Conservation (phyloP, 2,329 filamentous ascomycete genomes). For the Zymoseptoria passerinii region DNA sequence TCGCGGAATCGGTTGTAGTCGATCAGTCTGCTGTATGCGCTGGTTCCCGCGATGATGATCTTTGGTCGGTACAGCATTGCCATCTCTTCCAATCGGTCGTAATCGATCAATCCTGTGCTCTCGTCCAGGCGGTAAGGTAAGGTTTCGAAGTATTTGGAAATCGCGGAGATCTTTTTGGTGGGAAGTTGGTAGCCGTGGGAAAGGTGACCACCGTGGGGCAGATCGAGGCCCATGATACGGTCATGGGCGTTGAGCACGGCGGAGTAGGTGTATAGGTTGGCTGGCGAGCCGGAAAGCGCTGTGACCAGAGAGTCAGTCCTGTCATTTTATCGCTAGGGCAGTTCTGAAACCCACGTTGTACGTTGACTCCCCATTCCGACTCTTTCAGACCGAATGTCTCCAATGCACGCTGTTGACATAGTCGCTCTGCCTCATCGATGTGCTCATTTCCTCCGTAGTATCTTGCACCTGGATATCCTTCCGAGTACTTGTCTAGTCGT, state of each 20-base stretch:
- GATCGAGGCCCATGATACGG: slow-evolving; percentile 90
- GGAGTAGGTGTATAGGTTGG: slow-evolving; percentile 97
- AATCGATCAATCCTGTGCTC: slow-evolving; percentile 88
- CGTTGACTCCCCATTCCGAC: slow-evolving; percentile 96
- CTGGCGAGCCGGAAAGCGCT: slow-evolving; percentile 61
- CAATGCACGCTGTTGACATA: slow-evolving; percentile 90
- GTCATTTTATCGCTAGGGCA: neutral
- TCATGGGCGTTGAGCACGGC: slow-evolving; percentile 94
- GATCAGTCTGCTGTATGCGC: slow-evolving; percentile 90
- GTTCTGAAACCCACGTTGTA: slow-evolving; percentile 60
- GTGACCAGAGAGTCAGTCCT: neutral
- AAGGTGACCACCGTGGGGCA: slow-evolving; percentile 89
- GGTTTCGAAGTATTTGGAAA: slow-evolving; percentile 99
- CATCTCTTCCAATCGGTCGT: slow-evolving; percentile 79
- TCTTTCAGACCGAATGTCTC: slow-evolving; percentile 80
- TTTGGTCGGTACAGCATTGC: slow-evolving; percentile 88
- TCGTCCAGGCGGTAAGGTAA: slow-evolving; percentile 89
- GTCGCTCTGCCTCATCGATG: slow-evolving; percentile 90
- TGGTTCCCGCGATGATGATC: slow-evolving; percentile 88
- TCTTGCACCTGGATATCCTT: slow-evolving; percentile 93
- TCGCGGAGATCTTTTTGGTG: slow-evolving; percentile 93
- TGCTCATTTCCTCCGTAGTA: slow-evolving; percentile 99
- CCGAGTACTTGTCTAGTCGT: slow-evolving; percentile 75
- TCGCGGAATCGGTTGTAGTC: slow-evolving; percentile 89
- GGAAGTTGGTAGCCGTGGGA: slow-evolving; percentile 97